Evolutionary conservation across 495 filamentous ascomycete species (phyloP).

Genomic region (Bombardia bombarda): DNA sequence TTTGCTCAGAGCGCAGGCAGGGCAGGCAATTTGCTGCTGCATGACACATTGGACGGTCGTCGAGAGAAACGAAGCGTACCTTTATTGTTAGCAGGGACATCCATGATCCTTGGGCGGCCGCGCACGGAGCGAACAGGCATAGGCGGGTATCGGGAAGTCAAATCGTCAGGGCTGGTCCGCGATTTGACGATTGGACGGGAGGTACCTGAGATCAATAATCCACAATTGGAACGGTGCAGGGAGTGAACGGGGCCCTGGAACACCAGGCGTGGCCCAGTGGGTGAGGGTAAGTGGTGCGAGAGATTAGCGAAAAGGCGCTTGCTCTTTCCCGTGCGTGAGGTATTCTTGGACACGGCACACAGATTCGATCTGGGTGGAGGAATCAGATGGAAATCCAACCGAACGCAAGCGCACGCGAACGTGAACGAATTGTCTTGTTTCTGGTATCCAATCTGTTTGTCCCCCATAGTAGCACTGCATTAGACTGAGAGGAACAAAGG

Average conservation of each 20-base stretch:
- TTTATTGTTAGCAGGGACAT: constrained; percentile 8
- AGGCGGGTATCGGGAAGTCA: constrained; percentile 10
- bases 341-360: constrained; percentile 15
- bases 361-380: constrained; percentile 21
- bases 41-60: not conserved
- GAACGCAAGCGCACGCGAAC: constrained; percentile 6
- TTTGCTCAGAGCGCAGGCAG: not conserved
- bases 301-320: constrained; percentile 25
- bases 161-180: constrained; percentile 17
- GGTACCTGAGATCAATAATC: constrained; percentile 1
- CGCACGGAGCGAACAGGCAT: constrained; percentile 8
- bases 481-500: constrained; percentile 2
- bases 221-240: constrained; percentile 6
- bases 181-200: constrained; percentile 12
- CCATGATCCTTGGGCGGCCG: constrained; percentile 6
- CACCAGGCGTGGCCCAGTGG: constrained; percentile 7
- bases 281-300: constrained; percentile 12
- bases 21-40: not conserved
- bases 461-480: constrained; percentile 1
- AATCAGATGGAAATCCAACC: not conserved
- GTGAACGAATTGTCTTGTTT: not conserved
- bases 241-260: constrained; percentile 8
- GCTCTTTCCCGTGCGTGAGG: constrained; percentile 5
- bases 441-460: constrained; percentile 13
- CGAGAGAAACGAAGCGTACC: not conserved